Evolutionary conservation across 1,139 yeast species (phyloP).

Genomic region (Trichomonascaceae sp.): DNA sequence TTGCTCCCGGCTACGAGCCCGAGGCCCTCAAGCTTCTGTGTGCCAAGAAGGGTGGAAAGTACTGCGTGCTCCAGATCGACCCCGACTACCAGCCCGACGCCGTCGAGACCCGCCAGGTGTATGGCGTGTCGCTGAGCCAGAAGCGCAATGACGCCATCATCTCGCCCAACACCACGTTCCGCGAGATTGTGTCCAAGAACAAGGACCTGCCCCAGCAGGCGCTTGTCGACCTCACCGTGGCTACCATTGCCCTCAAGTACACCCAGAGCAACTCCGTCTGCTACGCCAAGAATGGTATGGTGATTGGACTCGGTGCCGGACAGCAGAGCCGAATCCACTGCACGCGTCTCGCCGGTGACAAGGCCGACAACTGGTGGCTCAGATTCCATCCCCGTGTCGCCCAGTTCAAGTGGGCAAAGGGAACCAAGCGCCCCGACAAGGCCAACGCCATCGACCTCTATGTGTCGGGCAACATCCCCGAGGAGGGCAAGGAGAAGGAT

Average conservation of each 20-base stretch:
- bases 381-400: slow-evolving; percentile 95
- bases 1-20: slow-evolving; percentile 92
- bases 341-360: slow-evolving; percentile 97
- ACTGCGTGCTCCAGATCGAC: slow-evolving; percentile 91
- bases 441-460: slow-evolving; percentile 92
- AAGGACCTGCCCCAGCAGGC: slow-evolving; percentile 87
- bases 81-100: slow-evolving; percentile 80
- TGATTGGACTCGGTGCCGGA: slow-evolving; percentile 96
- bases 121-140: slow-evolving; percentile 89
- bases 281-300: slow-evolving; percentile 98
- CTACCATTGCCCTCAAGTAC: slow-evolving; percentile 92
- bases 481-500: slow-evolving; percentile 79
- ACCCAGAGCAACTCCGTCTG: slow-evolving; percentile 98
- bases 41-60: slow-evolving; percentile 94
- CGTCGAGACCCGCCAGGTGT: slow-evolving; percentile 85
- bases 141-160: slow-evolving; percentile 96
- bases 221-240: slow-evolving; percentile 82
- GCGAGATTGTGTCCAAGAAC: slow-evolving; percentile 81
- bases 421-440: slow-evolving; percentile 97
- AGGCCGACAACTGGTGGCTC: slow-evolving; percentile 99
- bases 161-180: slow-evolving; percentile 63
- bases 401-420: slow-evolving; percentile 93
- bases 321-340: slow-evolving; percentile 99
- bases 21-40: slow-evolving; percentile 82
- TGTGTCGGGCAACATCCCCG: slow-evolving; percentile 86